These are phyloP conservation scores for Leishmania lainsoni DNA, from an alignment of 208 protist genomes.

Conservation along the genomic window DNA sequence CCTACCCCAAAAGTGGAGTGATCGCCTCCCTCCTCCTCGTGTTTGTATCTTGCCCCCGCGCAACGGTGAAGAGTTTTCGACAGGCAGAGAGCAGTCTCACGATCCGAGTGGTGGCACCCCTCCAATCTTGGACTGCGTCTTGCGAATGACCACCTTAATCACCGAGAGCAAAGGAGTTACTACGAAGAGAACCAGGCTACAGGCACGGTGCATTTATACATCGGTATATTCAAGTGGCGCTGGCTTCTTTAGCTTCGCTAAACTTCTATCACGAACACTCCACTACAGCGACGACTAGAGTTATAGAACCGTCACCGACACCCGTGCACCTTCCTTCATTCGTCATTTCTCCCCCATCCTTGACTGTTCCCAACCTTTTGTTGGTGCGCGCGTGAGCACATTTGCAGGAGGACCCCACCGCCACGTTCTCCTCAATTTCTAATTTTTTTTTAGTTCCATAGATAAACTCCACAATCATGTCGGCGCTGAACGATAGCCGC, in stretches of 20 bases:
- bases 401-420: neutral
- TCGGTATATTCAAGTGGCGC: neutral
- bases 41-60: neutral
- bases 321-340: neutral
- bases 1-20: neutral
- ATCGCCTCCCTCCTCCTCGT: neutral
- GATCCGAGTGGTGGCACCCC: neutral
- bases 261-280: neutral
- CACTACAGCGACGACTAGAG: neutral
- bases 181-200: neutral
- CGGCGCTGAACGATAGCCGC: conserved; percentile 24
- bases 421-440: neutral
- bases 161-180: neutral
- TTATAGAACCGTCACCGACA: neutral
- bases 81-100: neutral
- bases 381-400: neutral
- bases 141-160: neutral
- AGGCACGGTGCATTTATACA: neutral
- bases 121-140: neutral
- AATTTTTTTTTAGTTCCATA: neutral
- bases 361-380: neutral
- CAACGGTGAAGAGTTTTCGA: neutral
- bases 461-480: conserved; percentile 2
- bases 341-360: neutral
- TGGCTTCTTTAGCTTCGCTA: neutral